These are phyloP conservation scores for Magnaporthiopsis incrustans DNA, from an alignment of 2,329 filamentous ascomycete genomes.

Conservation along the genomic window DNA sequence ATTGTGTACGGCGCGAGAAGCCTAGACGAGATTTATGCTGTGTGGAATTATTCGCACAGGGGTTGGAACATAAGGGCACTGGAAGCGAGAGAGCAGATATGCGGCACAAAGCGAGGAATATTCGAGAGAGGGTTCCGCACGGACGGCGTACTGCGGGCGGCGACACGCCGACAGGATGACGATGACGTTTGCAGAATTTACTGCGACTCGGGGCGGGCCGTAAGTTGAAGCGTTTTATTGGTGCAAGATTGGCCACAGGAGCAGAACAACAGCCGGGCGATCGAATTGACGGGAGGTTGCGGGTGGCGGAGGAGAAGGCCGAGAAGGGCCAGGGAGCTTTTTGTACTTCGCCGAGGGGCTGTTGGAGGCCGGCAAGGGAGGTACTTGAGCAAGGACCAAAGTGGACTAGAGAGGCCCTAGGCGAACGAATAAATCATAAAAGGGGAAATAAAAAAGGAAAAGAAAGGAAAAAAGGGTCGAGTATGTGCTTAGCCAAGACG, in stretches of 20 bases:
- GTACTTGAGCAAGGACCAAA: not conserved
- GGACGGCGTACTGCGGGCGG: not conserved
- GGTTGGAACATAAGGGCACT: not conserved
- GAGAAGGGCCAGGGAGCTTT: not conserved
- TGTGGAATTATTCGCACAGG: not conserved
- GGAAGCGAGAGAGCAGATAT: not conserved
- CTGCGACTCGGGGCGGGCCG: not conserved
- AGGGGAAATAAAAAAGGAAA: constrained; percentile 8
- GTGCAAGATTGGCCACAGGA: not conserved
- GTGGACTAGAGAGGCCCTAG: not conserved
- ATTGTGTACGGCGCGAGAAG: not conserved
- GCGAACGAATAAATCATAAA: not conserved
- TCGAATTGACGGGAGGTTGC: not conserved
- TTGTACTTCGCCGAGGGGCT: not conserved
- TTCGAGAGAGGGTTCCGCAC: not conserved
- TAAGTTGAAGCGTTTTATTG: not conserved
- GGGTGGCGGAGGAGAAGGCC: not conserved
- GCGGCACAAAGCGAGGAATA: not conserved
- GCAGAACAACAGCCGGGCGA: not conserved
- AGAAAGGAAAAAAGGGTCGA: constrained; percentile 5
- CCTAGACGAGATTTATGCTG: not conserved
- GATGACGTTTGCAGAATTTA: not conserved
- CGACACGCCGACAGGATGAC: not conserved
- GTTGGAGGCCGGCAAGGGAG: not conserved
- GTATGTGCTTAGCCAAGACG: not conserved